A percentile compares a stretch with the other conserved stretches of the same genome.
Evolutionary conservation across 2,329 filamentous ascomycete genomes (phyloP).

Genomic region (Alternaria angustiovoidea): DNA sequence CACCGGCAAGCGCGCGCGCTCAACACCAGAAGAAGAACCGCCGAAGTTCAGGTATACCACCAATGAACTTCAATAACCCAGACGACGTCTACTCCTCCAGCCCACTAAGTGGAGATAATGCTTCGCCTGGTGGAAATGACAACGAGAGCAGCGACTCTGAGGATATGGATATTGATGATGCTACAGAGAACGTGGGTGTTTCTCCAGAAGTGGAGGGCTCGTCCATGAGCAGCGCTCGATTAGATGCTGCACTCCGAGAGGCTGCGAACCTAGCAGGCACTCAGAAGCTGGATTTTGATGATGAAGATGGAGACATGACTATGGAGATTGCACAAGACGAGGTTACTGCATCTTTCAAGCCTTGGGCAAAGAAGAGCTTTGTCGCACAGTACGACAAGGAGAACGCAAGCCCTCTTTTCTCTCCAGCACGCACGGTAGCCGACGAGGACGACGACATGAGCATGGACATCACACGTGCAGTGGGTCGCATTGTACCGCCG

Average conservation of each 20-base stretch:
- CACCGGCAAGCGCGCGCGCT: slow-evolving; percentile 71
- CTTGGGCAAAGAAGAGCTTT: slow-evolving; percentile 71
- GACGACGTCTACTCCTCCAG: slow-evolving; percentile 77
- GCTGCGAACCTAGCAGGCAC: slow-evolving; percentile 80
- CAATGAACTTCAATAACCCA: slow-evolving; percentile 70
- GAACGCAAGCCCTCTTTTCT: slow-evolving; percentile 58
- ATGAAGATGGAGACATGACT: slow-evolving; percentile 60
- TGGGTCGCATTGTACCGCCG: slow-evolving; percentile 77
- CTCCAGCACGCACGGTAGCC: slow-evolving; percentile 54
- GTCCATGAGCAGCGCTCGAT: slow-evolving; percentile 72
- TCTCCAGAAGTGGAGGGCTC: slow-evolving; percentile 66
- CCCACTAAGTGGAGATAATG: slow-evolving; percentile 71
- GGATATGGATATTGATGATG: slow-evolving; percentile 69
- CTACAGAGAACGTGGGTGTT: slow-evolving; percentile 66
- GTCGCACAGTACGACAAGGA: slow-evolving; percentile 56
- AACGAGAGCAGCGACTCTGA: slow-evolving; percentile 64
- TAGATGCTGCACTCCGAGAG: slow-evolving; percentile 80
- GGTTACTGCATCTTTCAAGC: slow-evolving; percentile 75
- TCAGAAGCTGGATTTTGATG: slow-evolving; percentile 64
- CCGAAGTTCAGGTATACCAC: slow-evolving; percentile 72
- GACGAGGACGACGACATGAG: slow-evolving; percentile 72
- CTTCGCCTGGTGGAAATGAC: slow-evolving; percentile 50
- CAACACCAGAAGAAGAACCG: slow-evolving; percentile 67
- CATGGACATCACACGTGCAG: slow-evolving; percentile 89
- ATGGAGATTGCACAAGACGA: slow-evolving; percentile 69